Conservation (phyloP, 352 stramenopile genomes). For the Pelagophyceae sp. region DNA sequence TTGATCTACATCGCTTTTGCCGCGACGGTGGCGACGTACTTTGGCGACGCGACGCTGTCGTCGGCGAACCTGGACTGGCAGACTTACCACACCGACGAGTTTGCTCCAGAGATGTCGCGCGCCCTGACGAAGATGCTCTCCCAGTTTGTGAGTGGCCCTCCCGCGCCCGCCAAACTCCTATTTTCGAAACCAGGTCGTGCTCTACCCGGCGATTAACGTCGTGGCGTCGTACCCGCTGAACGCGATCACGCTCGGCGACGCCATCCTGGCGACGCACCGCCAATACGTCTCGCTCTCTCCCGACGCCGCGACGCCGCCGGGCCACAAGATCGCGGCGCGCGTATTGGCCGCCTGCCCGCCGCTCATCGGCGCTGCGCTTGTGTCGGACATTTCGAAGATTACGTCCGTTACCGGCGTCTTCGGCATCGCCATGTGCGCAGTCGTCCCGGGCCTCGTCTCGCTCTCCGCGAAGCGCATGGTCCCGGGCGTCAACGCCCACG, state of each 20-base stretch:
- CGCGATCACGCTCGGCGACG: constrained; percentile 9
- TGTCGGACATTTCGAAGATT: not conserved
- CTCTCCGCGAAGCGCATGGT: not conserved
- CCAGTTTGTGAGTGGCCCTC: no score
- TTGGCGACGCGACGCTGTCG: not conserved
- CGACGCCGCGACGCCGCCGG: no score
- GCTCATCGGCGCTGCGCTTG: not conserved
- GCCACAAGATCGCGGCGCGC: not conserved
- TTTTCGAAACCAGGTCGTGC: no score
- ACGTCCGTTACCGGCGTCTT: not conserved
- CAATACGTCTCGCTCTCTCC: not conserved
- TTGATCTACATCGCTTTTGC: not conserved
- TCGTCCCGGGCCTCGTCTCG: not conserved
- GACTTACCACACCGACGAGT: not conserved
- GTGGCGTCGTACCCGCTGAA: constrained; percentile 1
- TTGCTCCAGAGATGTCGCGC: no score
- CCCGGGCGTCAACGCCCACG: not conserved
- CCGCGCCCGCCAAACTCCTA: no score
- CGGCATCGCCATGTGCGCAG: not conserved
- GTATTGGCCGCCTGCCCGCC: not conserved
- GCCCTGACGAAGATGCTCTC: not conserved
- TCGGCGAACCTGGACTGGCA: constrained; percentile 4
- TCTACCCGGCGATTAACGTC: constrained; percentile 15
- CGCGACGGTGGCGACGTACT: not conserved
- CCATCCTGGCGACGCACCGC: not conserved